Conservation (phyloP, 208 protist species). For the Trypanosoma conorhini region DNA sequence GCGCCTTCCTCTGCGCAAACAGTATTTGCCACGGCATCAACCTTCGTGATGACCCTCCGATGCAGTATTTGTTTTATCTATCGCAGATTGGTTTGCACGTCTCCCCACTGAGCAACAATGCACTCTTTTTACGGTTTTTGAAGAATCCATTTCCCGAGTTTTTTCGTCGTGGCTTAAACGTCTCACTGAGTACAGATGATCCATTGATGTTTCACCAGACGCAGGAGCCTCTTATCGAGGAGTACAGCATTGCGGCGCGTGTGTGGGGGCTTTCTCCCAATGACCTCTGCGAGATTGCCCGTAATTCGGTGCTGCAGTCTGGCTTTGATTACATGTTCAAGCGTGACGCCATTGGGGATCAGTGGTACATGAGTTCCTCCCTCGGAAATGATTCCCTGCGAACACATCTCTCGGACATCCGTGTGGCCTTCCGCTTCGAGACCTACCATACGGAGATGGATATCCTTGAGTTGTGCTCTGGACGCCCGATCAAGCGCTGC, state of each 20-base stretch:
- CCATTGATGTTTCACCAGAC: conserved; percentile 98
- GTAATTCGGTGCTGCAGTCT: conserved; percentile 90
- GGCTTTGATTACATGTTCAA: conserved; percentile 92
- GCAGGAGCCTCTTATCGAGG: conserved; percentile 92
- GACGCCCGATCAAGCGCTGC: conserved; percentile 60
- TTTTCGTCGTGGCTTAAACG: conserved; percentile 97
- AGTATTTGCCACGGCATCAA: conserved; percentile 99
- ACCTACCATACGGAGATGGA: conserved; percentile 93
- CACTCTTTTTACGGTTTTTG: conserved; percentile 97
- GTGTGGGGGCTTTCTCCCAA: conserved; percentile 91
- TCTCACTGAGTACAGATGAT: conserved; percentile 98
- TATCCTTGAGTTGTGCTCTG: conserved; percentile 73
- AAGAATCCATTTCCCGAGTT: conserved; percentile 97
- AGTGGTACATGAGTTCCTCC: conserved; percentile 89
- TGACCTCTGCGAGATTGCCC: conserved; percentile 93
- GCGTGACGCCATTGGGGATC: conserved; percentile 83
- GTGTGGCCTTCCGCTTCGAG: conserved; percentile 93
- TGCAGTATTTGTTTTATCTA: conserved; percentile 99
- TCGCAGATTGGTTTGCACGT: conserved; percentile 98
- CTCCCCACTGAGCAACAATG: conserved; percentile 99
- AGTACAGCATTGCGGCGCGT: conserved; percentile 94
- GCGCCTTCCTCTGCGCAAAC: conserved; percentile 94
- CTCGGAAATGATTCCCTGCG: conserved; percentile 87
- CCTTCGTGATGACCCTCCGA: conserved; percentile 91
- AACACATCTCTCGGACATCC: conserved; percentile 92